phyloP scores from a whole-genome alignment of 805 yeast species.

The Metschnikowia sp. region DNA sequence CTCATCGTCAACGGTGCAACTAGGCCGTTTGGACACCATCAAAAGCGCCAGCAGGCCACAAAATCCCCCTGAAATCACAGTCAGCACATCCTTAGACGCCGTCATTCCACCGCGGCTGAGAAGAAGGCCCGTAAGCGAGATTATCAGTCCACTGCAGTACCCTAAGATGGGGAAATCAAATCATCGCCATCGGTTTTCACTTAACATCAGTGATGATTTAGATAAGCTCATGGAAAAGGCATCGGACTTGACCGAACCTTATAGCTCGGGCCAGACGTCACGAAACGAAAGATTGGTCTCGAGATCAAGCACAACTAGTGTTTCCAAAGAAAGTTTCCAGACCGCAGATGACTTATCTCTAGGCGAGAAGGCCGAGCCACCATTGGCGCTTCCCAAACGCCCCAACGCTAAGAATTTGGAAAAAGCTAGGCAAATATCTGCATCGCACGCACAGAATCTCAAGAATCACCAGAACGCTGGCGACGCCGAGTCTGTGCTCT shows the following conservation, averaged over 20 bases:
- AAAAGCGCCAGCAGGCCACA: slow-evolving; percentile 9
- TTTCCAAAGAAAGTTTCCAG: slow-evolving; percentile 10
- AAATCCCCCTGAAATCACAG: slow-evolving; percentile 27
- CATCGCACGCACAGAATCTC: slow-evolving; percentile 1
- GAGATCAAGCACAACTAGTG: neutral
- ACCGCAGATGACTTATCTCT: slow-evolving; percentile 13
- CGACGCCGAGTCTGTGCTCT: neutral
- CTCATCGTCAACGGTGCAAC: slow-evolving; percentile 15
- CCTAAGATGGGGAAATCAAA: neutral
- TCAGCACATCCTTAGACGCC: slow-evolving; percentile 33
- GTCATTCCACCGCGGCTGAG: slow-evolving; percentile 39
- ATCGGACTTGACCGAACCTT: slow-evolving; percentile 9
- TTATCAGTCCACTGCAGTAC: slow-evolving; percentile 2
- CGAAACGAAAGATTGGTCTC: neutral
- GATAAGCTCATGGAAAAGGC: slow-evolving; percentile 39
- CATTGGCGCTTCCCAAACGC: slow-evolving; percentile 15
- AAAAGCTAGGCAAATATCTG: slow-evolving; percentile 16
- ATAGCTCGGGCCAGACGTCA: neutral
- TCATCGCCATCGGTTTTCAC: slow-evolving; percentile 19
- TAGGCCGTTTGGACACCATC: slow-evolving; percentile 23
- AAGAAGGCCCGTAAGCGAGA: slow-evolving; percentile 35
- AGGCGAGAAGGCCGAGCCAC: neutral
- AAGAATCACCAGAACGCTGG: neutral
- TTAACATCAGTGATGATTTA: slow-evolving; percentile 34
- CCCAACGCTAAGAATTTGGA: slow-evolving; percentile 14